Conservation (phyloP, 352 stramenopile genomes). For the Globisporangium iwayamae region DNA sequence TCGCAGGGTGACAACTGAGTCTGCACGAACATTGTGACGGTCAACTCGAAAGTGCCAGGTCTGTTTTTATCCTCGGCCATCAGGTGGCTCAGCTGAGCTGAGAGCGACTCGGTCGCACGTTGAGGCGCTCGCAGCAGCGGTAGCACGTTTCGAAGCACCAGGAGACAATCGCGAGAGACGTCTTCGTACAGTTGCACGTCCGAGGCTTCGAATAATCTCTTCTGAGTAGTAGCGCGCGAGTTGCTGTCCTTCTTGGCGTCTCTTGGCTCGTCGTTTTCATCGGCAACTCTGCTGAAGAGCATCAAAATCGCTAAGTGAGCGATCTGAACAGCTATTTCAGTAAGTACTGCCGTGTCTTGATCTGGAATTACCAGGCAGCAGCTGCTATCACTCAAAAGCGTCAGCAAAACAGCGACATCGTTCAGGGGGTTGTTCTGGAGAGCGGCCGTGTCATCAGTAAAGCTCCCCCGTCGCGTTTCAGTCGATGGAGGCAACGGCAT, state of each 20-base stretch:
- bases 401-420: constrained; percentile 30
- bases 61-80: neutral
- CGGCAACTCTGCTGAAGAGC: constrained; percentile 13
- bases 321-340: constrained; percentile 29
- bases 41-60: constrained; percentile 11
- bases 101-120: constrained; percentile 11
- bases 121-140: constrained; percentile 27
- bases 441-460: neutral
- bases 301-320: constrained; percentile 25
- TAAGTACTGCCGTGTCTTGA: neutral
- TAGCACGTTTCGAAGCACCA: constrained; percentile 46
- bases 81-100: constrained; percentile 12
- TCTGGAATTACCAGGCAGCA: constrained; percentile 16
- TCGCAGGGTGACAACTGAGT: constrained; percentile 28
- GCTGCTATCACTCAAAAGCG: constrained; percentile 28
- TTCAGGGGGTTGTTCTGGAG: constrained; percentile 20
- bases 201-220: constrained; percentile 1
- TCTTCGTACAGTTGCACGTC: constrained; percentile 22
- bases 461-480: neutral
- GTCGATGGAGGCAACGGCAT: neutral
- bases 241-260: neutral
- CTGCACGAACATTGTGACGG: neutral
- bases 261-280: neutral
- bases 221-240: neutral
- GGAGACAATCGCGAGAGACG: constrained; percentile 37